Base-by-base conservation (phyloP, 768 basidiomycete species). In the Suillus decipiens region DNA sequence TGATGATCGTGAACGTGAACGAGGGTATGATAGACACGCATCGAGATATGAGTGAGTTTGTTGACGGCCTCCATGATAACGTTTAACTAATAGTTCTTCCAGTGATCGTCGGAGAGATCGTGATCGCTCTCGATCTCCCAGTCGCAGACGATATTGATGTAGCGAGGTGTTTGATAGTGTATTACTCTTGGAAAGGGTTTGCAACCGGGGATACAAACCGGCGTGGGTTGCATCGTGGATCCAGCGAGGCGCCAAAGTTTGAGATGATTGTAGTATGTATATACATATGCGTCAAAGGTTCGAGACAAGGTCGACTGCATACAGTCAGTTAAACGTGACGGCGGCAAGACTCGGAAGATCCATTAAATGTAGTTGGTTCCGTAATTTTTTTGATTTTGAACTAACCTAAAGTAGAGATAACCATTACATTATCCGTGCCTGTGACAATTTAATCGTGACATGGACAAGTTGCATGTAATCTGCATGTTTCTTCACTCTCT, bases 111-210 rank as follows among this genome's bases (percentile, higher is more conserved):
- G 88, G 55, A 78, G 88, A 72, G 88, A 89, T 73, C 78, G 88
- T 67, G 88, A 89, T 76, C 87, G 89, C 69, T 89, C 89, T 67
- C 82, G 89, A 76, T 89, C 88, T 63, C 89, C 89, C 12, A 82
- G 86, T 50, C 78, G 89, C 67, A 81, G 88, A 76, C 81, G 84
- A 68, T 87, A 84, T 69, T 87, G 75, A 81, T 56, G 61, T 33
- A 12, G n/a, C 64, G 34, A 43, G 54, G 42, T 39, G 54, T 45
- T 56, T 56, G 34, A 22, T 56, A 37, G 34, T 55, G 34, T 36
- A 56, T 56, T 56, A 56, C 55, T 15, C 36, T 56, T 33, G 47
- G 50, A 56, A 60, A 39, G 60, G 47, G 36, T 60, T 41, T 61
- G 37, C 17, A 37, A 51, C 17, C 19, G 51, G 51, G 51, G 51